A percentile compares a stretch with the other conserved stretches of the same genome.
Conservation (phyloP, 1,139 yeast genomes). For the Taphrina confusa region DNA sequence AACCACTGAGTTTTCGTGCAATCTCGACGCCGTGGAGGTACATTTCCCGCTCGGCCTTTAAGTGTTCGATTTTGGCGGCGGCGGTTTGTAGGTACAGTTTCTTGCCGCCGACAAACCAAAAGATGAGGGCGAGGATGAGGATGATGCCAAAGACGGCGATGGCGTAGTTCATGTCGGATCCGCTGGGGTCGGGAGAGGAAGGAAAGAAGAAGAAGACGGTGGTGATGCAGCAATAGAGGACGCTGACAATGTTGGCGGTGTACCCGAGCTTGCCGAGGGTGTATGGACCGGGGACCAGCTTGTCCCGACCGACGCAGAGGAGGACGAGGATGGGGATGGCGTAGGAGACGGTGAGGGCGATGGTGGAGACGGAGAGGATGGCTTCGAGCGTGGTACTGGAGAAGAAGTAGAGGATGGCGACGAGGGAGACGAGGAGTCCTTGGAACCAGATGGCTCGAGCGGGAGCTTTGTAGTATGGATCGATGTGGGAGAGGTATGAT, state of each 20-base stretch:
- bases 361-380: conserved; percentile 79
- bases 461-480: conserved; percentile 63
- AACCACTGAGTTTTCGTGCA: neutral
- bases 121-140: conserved; percentile 1
- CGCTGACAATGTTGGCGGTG: conserved; percentile 42
- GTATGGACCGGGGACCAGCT: conserved; percentile 66
- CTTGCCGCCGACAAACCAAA: conserved; percentile 23
- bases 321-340: conserved; percentile 71
- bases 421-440: conserved; percentile 49
- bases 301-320: conserved; percentile 62
- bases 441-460: conserved; percentile 68
- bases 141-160: conserved; percentile 50
- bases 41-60: conserved; percentile 17
- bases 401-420: conserved; percentile 43
- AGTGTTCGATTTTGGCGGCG: conserved; percentile 15
- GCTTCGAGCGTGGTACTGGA: conserved; percentile 81
- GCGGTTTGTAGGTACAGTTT: conserved; percentile 23
- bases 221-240: conserved; percentile 49
- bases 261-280: conserved; percentile 58
- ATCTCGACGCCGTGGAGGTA: conserved; percentile 18
- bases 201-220: conserved; percentile 45
- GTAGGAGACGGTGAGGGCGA: conserved; percentile 73
- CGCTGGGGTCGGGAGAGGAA: conserved; percentile 35
- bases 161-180: conserved; percentile 59
- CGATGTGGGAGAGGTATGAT: conserved; percentile 65